Evolutionary conservation across 345 rosid genomes (phyloP), one percentile per base, ranked within the genome.

Genomic region (Raphanus sativus): DNA sequence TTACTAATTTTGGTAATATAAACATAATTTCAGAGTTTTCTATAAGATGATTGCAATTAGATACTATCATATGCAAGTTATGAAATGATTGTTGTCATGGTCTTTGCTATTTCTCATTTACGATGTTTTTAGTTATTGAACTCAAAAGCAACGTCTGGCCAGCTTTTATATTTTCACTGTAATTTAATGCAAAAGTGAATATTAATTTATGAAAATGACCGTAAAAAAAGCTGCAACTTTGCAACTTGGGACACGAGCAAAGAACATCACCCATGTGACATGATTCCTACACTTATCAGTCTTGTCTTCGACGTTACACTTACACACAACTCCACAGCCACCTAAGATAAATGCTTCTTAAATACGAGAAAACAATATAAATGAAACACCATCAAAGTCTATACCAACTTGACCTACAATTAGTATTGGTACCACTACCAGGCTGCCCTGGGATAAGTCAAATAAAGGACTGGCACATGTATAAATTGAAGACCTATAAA

Each of bases 211-310:
- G 11, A 71, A 75, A 60, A 61, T 50, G 62, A 17, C 52, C 38
- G 71, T 42, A 40, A 60, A 15, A 34, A 72, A 78, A 10, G 68
- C 76, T 77, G 71, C 76, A 70, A 76, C 75, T 69, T 76, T 69
- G 65, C 80, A 76, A 77, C 76, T 78, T 72, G 81, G 55, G 74
- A 67, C 74, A 69, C 75, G 82, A 63, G 82, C 26, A 79, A 62
- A 42, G 42, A 79, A 72, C 78, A 74, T 38, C 4, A 45, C 78
- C 75, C 82, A 79, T 74, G 79, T 79, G 79, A 63, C 67, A 68
- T 74, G 78, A 74, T 74, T 74, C 82, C 78, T 62, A 74, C 69
- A 29, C 15, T 26, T 24, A 68, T 68, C 71, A 79, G 75, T 55
- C 79, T 69, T 79, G 71, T 79, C 82, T 79, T 79, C 65, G 34